Evolutionary conservation across 2,329 filamentous ascomycete species (phyloP), one percentile per base, ranked within the genome.

Genomic region (Xylariaceae sp.): DNA sequence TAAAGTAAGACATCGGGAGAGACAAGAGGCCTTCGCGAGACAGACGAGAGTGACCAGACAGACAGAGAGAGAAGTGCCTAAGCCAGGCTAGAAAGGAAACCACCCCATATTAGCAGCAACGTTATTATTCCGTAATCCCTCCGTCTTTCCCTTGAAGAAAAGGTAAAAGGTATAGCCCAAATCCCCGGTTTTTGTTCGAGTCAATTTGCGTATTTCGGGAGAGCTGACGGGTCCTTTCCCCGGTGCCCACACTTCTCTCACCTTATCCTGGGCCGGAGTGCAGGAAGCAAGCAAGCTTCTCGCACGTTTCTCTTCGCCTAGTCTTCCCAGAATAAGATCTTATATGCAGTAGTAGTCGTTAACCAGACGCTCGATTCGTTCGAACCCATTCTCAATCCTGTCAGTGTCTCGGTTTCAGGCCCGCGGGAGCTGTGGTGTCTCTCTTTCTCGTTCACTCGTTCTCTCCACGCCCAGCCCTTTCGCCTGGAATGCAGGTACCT

Each of bases 271-370:
- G 41, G 13, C 41, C 13, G 13, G 1, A n/a, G 41, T 5, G n/a
- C 41, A n/a, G 13, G 2, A n/a, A 30, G 23, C 23, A 30, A 30
- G 23, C 23, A 30, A 30, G 23, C 23, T 30, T 15, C 41, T 13
- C 13, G 41, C 41, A n/a, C 9, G n/a, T n/a, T n/a, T 13, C 13
- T 3, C 11, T 45, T 45, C 11, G 17, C 11, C 11, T n/a, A 51
- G 34, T 10, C 49, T 51, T 6, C 23, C 56, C 55, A 39, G 37
- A 49, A 44, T 55, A 56, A 60, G 50, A 58, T 64, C 62, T 62
- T 62, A 62, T 60, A 48, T 60, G 62, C 62, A 64, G 62, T 60
- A 62, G 60, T 53, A 10, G 11, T 9, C 11, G 37, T 56, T 53
- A 51, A 30, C 50, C 45, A 53, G 17, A 30, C 23, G 23, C 23